phyloP scores from a whole-genome alignment of 23 red algal genomes.

The Pyropia yezoensis region DNA sequence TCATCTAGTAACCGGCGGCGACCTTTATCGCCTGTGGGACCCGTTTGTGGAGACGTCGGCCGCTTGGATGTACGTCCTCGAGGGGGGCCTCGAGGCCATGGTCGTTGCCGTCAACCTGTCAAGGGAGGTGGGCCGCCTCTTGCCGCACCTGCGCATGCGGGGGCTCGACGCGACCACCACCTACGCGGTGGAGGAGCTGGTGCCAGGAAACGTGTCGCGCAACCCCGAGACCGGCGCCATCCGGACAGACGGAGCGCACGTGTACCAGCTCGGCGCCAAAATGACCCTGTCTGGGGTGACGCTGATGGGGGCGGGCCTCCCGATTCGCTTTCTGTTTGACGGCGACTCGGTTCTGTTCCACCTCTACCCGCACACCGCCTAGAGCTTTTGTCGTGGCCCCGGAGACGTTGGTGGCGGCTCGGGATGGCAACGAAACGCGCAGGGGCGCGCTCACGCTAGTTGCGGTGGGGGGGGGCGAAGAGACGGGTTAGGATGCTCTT shows the following conservation, averaged over 20 bases:
- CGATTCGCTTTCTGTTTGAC: conserved; percentile 6
- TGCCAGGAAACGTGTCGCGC: conserved; percentile 64
- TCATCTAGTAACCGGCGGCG: conserved; percentile 45
- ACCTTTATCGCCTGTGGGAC: conserved; percentile 89
- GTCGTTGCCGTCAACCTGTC: conserved; percentile 81
- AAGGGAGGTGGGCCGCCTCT: conserved; percentile 71
- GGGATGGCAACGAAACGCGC: too few relatives aligned
- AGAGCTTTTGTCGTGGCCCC: too few relatives aligned
- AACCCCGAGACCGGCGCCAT: conserved; percentile 88
- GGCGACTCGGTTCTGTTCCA: neutral
- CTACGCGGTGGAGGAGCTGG: conserved; percentile 77
- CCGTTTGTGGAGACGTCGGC: conserved; percentile 65
- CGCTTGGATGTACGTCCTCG: conserved; percentile 93
- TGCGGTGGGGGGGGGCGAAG: too few relatives aligned
- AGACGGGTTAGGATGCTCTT: too few relatives aligned
- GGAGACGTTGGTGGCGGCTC: too few relatives aligned
- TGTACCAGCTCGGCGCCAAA: conserved; percentile 74
- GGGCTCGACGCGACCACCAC: conserved; percentile 22
- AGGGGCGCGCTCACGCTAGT: too few relatives aligned
- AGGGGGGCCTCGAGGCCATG: conserved; percentile 41
- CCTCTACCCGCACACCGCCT: neutral
- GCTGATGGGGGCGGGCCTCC: conserved; percentile 66
- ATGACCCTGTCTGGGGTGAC: conserved; percentile 34
- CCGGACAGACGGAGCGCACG: conserved; percentile 13
- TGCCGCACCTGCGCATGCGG: conserved; percentile 64